Evolutionary conservation across 768 basidiomycete species (phyloP).

Genomic region (Chalciporus piperatus): DNA sequence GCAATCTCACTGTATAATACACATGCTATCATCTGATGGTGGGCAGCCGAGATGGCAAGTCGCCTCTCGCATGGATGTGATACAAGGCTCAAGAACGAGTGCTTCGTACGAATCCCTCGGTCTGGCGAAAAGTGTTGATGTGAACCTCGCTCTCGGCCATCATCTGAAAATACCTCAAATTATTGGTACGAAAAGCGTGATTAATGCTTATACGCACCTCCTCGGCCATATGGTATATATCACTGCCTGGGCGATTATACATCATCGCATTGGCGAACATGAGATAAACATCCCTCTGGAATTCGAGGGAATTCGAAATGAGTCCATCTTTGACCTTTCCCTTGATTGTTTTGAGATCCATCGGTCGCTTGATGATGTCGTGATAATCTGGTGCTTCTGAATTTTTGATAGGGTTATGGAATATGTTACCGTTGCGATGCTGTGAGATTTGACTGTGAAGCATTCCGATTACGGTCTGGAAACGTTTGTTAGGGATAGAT

Average conservation of each 20-base stretch:
- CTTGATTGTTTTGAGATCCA: constrained; percentile 94
- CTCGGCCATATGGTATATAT: constrained; percentile 88
- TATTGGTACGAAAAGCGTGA: constrained; percentile 1
- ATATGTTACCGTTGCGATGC: constrained; percentile 86
- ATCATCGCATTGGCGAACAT: constrained; percentile 99
- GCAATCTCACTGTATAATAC: not conserved
- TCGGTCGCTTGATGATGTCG: constrained; percentile 90
- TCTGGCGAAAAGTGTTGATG: constrained; percentile 70
- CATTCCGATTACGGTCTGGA: constrained; percentile 79
- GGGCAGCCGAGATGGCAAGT: not conserved
- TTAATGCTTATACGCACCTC: constrained; percentile 54
- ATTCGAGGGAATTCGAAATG: constrained; percentile 81
- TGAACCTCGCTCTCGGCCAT: constrained; percentile 69
- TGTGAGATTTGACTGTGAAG: constrained; percentile 80
- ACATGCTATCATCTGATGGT: not conserved
- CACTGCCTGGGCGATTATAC: constrained; percentile 86
- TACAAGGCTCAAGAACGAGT: constrained; percentile 25
- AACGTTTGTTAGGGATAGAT: constrained; percentile 54
- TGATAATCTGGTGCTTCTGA: constrained; percentile 90
- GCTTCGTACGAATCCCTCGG: constrained; percentile 63
- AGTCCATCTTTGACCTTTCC: constrained; percentile 78
- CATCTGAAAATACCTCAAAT: constrained; percentile 46
- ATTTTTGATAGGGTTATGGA: constrained; percentile 85
- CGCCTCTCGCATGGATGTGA: not conserved
- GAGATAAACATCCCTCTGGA: constrained; percentile 83